Conservation (phyloP, 768 basidiomycete species). For the Pisolithus marmoratus region DNA sequence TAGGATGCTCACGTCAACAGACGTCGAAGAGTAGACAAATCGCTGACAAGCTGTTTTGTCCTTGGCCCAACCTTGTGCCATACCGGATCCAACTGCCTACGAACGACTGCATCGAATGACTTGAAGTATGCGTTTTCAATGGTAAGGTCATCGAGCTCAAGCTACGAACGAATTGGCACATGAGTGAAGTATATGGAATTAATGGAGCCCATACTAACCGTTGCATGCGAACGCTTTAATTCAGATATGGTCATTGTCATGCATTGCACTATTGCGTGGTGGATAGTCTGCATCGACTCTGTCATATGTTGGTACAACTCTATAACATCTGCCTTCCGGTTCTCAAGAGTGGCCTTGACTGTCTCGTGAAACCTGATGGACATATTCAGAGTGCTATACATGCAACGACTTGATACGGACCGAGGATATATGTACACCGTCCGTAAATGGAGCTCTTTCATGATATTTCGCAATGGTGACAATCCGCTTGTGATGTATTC, state of each 20-base stretch:
- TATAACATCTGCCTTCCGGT: constrained; percentile 84
- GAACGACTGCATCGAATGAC: constrained; percentile 85
- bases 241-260: constrained; percentile 89
- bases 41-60: constrained; percentile 87
- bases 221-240: constrained; percentile 81
- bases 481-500: constrained; percentile 91
- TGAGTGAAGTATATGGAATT: not conserved
- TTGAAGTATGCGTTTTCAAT: constrained; percentile 92
- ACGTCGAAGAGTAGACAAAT: constrained; percentile 78
- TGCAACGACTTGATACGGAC: constrained; percentile 33
- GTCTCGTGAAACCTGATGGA: constrained; percentile 77
- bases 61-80: constrained; percentile 96
- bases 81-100: constrained; percentile 84
- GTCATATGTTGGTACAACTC: constrained; percentile 87
- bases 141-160: constrained; percentile 89
- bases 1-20: constrained; percentile 60
- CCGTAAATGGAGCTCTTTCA: constrained; percentile 88
- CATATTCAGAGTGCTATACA: not conserved
- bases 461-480: constrained; percentile 85
- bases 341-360: constrained; percentile 76
- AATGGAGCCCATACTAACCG: constrained; percentile 29
- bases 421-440: constrained; percentile 91
- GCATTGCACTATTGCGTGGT: constrained; percentile 87
- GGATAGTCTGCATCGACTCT: constrained; percentile 86
- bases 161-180: constrained; percentile 38